A percentile compares a stretch with the other conserved stretches of the same genome.
Evolutionary conservation across 108 stramenopile species (phyloP).

Genomic region (Cyclotella sp.): DNA sequence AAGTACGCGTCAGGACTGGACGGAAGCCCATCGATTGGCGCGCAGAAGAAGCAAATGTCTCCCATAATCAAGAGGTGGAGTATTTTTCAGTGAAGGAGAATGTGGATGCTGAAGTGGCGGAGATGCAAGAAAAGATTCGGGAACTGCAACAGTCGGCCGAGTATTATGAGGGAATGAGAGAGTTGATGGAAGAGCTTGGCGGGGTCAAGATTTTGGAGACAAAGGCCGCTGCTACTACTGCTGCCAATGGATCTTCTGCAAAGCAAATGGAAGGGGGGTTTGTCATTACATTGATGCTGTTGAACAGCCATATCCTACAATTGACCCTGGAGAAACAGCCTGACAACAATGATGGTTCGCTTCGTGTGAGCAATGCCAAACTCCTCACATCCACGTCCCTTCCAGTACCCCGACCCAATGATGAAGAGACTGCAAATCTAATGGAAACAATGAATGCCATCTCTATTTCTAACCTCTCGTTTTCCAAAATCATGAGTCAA

Average conservation of each 20-base stretch:
- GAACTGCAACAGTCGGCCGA: conserved; percentile 58
- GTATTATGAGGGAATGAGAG: conserved; percentile 61
- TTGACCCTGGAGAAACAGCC: conserved; percentile 15
- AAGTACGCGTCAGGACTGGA: conserved; percentile 39
- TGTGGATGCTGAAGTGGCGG: conserved; percentile 37
- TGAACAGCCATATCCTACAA: conserved; percentile 53
- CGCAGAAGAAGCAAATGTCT: not conserved
- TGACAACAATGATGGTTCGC: not conserved
- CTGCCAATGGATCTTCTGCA: conserved; percentile 2
- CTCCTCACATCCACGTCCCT: conserved; percentile 47
- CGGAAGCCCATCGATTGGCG: conserved; percentile 37
- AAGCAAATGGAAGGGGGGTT: conserved; percentile 28
- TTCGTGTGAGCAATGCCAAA: conserved; percentile 44
- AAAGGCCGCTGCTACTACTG: not conserved
- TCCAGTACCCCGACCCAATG: conserved; percentile 7
- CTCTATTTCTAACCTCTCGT: conserved; percentile 31
- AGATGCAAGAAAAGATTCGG: conserved; percentile 46
- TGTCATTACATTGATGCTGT: conserved; percentile 37
- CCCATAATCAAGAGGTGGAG: not conserved
- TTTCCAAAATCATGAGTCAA: conserved; percentile 45
- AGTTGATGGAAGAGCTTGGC: conserved; percentile 70
- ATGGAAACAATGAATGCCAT: conserved; percentile 37
- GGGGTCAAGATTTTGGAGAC: conserved; percentile 60
- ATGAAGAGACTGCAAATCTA: not conserved
- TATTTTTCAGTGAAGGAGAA: conserved; percentile 15